Base-by-base conservation (phyloP, 441 rosid species). In the Bruguiera hainesii region DNA sequence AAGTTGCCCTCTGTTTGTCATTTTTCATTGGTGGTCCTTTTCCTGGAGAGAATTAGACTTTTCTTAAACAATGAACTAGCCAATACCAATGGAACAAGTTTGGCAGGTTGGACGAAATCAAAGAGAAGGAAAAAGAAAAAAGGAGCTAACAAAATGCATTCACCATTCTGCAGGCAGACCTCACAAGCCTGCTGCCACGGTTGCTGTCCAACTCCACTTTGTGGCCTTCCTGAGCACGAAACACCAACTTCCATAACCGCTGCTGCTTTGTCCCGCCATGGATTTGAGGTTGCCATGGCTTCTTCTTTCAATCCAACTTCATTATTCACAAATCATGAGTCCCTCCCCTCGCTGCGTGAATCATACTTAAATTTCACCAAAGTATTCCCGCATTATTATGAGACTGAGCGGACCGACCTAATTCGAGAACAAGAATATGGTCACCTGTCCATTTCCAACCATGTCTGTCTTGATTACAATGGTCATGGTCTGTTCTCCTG, bases 261-360 rank as follows among this genome's bases (percentile, higher is more conserved):
- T 39, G 67, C 79, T 28, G 85, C 88, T 16, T 68, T 79, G 10
- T 77, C 80, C 0, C 82, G 83, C 16, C 66, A 71, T 20, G 78
- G 77, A 11, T 85, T 83, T 55, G 79, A 73, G 35, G 65, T 53
- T 31, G 64, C 76, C 39, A 76, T 82, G 65, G 71, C 74, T 49
- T 69, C 81, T 15, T 76, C 83, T 46, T 78, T 85, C 42, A 64
- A 69, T 73, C 83, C 83, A 60, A 74, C 82, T 67, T 50, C 75
- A 46, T 78, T 74, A 6, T 94, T 89, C 87, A 94, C 97, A 1
- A 87, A 91, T 74, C 99, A 85, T 53, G 97, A 94, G 69, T 94
- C 98, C 42, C 84, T 94, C 19, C 98, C 96, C 51, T 77, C 89
- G 3, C 73, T 88, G 16, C 67, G 75, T 1, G 82, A 85, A 64